Base-by-base conservation (phyloP, 2,329 filamentous ascomycete genomes). In the Cyclaneusma minus region DNA sequence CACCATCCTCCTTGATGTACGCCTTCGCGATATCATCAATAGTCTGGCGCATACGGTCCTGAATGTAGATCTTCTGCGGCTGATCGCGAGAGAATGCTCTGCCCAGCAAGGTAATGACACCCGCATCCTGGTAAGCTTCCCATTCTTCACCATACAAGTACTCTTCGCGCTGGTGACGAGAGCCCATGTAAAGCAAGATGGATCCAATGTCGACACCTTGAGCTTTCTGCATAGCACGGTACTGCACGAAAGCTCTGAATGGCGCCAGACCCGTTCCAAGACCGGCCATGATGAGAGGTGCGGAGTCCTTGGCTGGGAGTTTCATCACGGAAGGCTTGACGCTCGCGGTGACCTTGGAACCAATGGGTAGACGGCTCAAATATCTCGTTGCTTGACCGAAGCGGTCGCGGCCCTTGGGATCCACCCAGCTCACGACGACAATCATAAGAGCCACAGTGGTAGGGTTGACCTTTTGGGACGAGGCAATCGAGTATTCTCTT, bases 251-350 rank as follows among this genome's bases (percentile, higher is more conserved):
- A 33, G 89, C 89, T 38, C 89, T 83, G 82, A 98, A 98, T n/a
- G 89, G 89, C 2, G 89, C 89, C 13, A 98, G 75, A 48, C 89
- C 89, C 0, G 89, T 98, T 36, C 89, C 89, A n/a, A 95, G 77
- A 52, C 89, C 89, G 7, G 89, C 89, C 87, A 98, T 94, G 63
- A 98, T 94, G 48, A 98, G 74, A 21, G 89, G 89, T 24, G 87
- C 82, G 19, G 82, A 89, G 41, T 85, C 76, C 49, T 74, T 77
- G 34, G 68, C 57, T 4, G 89, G 89, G n/a, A 98, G 68, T 60
- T 95, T 98, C 89, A 98, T 98, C 39, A 95, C 89, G 13, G 84
- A 94, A 1, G 89, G 83, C 62, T 98, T 98, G 51, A 98, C 84
- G 17, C 81, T 92, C 31, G 83, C 89, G 3, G 85, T 93, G 36